phyloP scores from a whole-genome alignment of 1,139 yeast species.

The Geotrichum reessii region DNA sequence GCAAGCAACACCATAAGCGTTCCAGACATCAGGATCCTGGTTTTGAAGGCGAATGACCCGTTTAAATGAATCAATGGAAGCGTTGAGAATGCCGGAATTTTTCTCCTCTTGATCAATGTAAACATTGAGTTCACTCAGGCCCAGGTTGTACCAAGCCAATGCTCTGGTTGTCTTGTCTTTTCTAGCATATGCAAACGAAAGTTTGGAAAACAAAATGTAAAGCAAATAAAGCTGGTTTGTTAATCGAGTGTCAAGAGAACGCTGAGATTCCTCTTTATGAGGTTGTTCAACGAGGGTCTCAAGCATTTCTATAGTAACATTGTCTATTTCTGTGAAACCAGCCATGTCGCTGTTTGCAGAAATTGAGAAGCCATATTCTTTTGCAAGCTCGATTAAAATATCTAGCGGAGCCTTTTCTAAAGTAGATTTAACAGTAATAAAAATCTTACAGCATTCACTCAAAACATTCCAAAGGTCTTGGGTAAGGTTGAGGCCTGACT shows the following conservation, averaged over 20 bases:
- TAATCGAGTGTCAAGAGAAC: slow-evolving; percentile 20
- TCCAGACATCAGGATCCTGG: slow-evolving; percentile 70
- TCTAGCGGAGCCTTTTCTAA: slow-evolving; percentile 40
- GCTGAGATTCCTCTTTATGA: background rate
- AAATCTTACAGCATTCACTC: slow-evolving; percentile 47
- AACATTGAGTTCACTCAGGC: slow-evolving; percentile 55
- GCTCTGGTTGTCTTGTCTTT: slow-evolving; percentile 38
- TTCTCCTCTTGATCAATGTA: slow-evolving; percentile 35
- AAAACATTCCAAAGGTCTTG: slow-evolving; percentile 52
- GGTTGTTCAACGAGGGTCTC: slow-evolving; percentile 11
- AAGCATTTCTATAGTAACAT: slow-evolving; percentile 18
- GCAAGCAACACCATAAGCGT: slow-evolving; percentile 69
- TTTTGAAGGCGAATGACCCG: slow-evolving; percentile 67
- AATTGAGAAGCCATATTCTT: slow-evolving; percentile 9
- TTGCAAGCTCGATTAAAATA: slow-evolving; percentile 9
- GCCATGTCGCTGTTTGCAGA: slow-evolving; percentile 17
- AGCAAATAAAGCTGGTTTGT: slow-evolving; percentile 21
- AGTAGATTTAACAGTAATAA: slow-evolving; percentile 42
- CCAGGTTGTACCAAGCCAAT: slow-evolving; percentile 62
- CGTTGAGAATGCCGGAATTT: slow-evolving; percentile 36
- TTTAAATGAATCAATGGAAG: slow-evolving; percentile 54
- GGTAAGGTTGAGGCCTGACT: slow-evolving; percentile 30
- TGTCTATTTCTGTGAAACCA: slow-evolving; percentile 16
- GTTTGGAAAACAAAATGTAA: slow-evolving; percentile 23
- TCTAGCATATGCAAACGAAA: slow-evolving; percentile 36